A percentile compares a stretch with the other conserved stretches of the same genome.
Conservation (phyloP, 2,329 filamentous ascomycete genomes). For the Xylaria sp. region DNA sequence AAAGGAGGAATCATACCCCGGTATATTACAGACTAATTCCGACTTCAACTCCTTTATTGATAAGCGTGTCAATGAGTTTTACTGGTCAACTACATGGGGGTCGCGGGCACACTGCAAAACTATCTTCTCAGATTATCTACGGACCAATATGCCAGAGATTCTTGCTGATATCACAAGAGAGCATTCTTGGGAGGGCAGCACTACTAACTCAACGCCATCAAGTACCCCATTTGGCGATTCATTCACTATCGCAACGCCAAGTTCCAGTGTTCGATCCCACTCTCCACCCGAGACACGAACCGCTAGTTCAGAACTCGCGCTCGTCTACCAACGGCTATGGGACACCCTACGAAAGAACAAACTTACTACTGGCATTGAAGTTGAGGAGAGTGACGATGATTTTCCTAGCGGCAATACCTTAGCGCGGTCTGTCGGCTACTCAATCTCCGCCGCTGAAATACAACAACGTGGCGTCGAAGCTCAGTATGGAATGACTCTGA, state of each 20-base stretch:
- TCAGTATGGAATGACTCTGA: constrained; percentile 75
- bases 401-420: constrained; percentile 68
- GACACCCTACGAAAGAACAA: constrained; percentile 68
- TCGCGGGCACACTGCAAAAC: constrained; percentile 48
- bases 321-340: constrained; percentile 69
- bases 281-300: constrained; percentile 50
- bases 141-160: constrained; percentile 52
- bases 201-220: constrained; percentile 48
- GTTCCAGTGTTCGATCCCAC: constrained; percentile 49
- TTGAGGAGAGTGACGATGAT: constrained; percentile 55
- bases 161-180: constrained; percentile 52
- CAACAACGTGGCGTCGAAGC: constrained; percentile 86
- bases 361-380: constrained; percentile 47
- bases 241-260: constrained; percentile 53
- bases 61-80: constrained; percentile 59
- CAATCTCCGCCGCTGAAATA: constrained; percentile 89
- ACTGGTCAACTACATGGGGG: constrained; percentile 41
- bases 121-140: constrained; percentile 54
- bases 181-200: constrained; percentile 56
- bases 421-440: constrained; percentile 77
- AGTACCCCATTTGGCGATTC: constrained; percentile 57
- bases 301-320: constrained; percentile 63
- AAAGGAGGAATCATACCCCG: constrained; percentile 84
- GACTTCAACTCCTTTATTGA: constrained; percentile 77
- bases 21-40: constrained; percentile 69